Evolutionary conservation across 2,329 filamentous ascomycete species (phyloP).

Genomic region (Fusarium sp.): DNA sequence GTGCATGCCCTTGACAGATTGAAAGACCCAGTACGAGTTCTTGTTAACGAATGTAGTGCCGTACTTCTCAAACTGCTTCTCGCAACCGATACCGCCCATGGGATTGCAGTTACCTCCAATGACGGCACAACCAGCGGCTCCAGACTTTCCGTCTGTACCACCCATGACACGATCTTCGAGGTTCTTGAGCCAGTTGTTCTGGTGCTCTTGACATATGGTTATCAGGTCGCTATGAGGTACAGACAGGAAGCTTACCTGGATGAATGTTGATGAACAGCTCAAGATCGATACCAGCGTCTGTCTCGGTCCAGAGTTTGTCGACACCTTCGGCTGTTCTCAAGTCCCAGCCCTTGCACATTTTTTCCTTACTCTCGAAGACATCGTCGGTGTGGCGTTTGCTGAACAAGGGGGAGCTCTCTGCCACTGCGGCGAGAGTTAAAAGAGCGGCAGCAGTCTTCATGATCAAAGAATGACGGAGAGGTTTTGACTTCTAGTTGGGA

Average conservation of each 20-base stretch:
- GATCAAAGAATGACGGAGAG: rapidly evolving
- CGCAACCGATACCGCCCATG: background rate
- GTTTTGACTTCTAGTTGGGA: rapidly evolving
- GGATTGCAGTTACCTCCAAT: constrained; percentile 4
- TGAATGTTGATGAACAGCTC: constrained; percentile 23
- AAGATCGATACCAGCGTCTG: constrained; percentile 2
- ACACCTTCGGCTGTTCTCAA: constrained; percentile 13
- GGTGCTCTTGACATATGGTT: background rate
- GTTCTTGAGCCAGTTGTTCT: constrained; percentile 18
- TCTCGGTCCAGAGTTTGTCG: constrained; percentile 16
- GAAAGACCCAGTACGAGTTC: constrained; percentile 29
- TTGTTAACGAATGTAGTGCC: background rate
- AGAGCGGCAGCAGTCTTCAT: constrained; percentile 19
- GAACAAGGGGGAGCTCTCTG: background rate
- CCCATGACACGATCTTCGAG: constrained; percentile 4
- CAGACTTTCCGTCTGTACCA: constrained; percentile 9
- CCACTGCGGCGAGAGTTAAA: background rate
- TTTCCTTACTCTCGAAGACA: background rate
- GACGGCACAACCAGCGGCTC: background rate
- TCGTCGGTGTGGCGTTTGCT: background rate
- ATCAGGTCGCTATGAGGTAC: rapidly evolving
- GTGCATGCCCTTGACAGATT: constrained; percentile 24
- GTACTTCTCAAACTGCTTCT: constrained; percentile 12
- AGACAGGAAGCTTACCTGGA: background rate
- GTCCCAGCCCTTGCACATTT: constrained; percentile 18